Evolutionary conservation across 306 rosid species (phyloP).

Genomic region (Prinsepia uniflora): DNA sequence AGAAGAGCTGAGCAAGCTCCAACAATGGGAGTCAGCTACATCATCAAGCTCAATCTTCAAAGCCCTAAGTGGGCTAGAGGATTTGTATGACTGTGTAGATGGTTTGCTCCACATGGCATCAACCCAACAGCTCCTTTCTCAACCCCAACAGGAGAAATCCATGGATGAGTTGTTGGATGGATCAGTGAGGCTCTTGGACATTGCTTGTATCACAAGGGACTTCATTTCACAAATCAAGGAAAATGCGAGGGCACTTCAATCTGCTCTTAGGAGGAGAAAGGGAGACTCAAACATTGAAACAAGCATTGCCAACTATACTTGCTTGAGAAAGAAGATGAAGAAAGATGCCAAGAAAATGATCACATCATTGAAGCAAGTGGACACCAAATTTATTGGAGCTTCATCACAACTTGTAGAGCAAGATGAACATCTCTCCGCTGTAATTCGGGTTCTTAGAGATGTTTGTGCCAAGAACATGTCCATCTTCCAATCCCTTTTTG

Average conservation of each 20-base stretch:
- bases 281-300: slow-evolving; percentile 43
- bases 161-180: slow-evolving; percentile 59
- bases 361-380: slow-evolving; percentile 21
- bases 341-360: slow-evolving; percentile 48
- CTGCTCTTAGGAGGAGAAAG: slow-evolving; percentile 62
- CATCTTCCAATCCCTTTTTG: slow-evolving; percentile 26
- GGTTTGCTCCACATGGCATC: slow-evolving; percentile 59
- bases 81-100: slow-evolving; percentile 45
- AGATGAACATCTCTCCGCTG: slow-evolving; percentile 24
- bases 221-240: slow-evolving; percentile 44
- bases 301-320: slow-evolving; percentile 33
- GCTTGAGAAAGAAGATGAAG: slow-evolving; percentile 48
- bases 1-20: slow-evolving; percentile 44
- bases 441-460: slow-evolving; percentile 30
- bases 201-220: slow-evolving; percentile 55
- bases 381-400: slow-evolving; percentile 6
- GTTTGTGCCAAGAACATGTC: slow-evolving; percentile 23
- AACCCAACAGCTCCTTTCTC: slow-evolving; percentile 44
- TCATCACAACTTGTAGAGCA: neutral
- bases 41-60: slow-evolving; percentile 32
- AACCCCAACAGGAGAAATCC: slow-evolving; percentile 29
- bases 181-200: slow-evolving; percentile 54
- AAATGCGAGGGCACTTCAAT: slow-evolving; percentile 48
- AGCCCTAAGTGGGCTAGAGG: slow-evolving; percentile 40
- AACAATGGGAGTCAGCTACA: slow-evolving; percentile 31